A percentile compares a stretch with the other conserved stretches of the same genome.
These are phyloP conservation scores for Scutellaria barbata DNA, from an alignment of 257 asterid species.

Conservation along the genomic window DNA sequence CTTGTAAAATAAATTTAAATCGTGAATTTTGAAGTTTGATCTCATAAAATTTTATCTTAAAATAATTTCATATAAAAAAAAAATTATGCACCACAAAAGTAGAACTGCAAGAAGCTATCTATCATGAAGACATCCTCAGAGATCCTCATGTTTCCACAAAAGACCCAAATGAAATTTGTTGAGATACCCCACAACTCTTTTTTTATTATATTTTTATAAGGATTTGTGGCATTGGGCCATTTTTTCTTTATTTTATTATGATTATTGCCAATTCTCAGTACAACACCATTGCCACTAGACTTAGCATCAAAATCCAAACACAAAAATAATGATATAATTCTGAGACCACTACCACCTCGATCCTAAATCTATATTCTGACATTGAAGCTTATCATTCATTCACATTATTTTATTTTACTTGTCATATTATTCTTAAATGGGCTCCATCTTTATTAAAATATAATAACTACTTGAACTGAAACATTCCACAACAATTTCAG, in stretches of 20 bases:
- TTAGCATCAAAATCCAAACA: conserved; percentile 32
- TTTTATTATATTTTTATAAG: no score
- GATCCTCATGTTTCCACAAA: conserved; percentile 47
- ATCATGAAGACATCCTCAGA: conserved; percentile 44
- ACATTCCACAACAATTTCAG: neutral
- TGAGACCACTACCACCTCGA: conserved; percentile 44
- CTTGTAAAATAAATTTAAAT: no score
- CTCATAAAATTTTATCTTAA: no score
- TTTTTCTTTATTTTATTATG: conserved; percentile 33
- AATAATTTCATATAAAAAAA: no score
- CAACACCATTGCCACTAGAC: conserved; percentile 44
- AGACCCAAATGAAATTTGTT: conserved; percentile 33
- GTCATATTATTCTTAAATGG: conserved; percentile 35
- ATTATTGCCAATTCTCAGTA: conserved; percentile 46
- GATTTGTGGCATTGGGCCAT: no score
- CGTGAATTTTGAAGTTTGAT: no score
- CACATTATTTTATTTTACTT: conserved; percentile 17
- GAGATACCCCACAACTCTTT: no score
- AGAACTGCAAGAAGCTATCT: no score
- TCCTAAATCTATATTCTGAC: conserved; percentile 40
- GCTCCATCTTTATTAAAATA: conserved; percentile 41
- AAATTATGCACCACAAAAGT: no score
- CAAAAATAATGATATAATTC: conserved; percentile 39
- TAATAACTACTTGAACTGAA: conserved; percentile 44
- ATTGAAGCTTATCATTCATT: conserved; percentile 41